A percentile compares a stretch with the other conserved stretches of the same genome.
Conservation (phyloP, 768 basidiomycete genomes). For the Leccinum disarticulatum region DNA sequence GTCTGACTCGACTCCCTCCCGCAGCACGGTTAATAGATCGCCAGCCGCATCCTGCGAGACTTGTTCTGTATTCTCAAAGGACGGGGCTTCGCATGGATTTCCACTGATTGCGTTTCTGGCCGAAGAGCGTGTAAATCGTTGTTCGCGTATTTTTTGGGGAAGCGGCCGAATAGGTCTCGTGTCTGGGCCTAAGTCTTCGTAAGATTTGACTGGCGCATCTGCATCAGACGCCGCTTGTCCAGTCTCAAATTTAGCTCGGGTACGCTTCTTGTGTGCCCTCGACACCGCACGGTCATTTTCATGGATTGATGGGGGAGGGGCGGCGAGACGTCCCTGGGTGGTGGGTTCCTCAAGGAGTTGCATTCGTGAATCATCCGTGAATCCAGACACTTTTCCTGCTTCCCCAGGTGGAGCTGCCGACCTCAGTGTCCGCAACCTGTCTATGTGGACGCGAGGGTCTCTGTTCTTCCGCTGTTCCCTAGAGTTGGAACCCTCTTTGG, state of each 20-base stretch:
- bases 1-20: conserved; percentile 7
- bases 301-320: background rate
- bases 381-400: background rate
- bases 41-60: conserved; percentile 19
- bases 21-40: conserved; percentile 11
- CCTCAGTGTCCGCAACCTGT: conserved; percentile 14
- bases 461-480: conserved; percentile 2
- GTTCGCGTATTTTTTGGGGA: conserved; percentile 16
- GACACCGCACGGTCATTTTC: background rate
- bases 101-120: background rate
- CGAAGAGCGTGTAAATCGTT: background rate
- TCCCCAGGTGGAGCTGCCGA: background rate
- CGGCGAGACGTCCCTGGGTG: background rate
- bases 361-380: background rate
- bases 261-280: conserved; percentile 18
- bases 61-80: conserved; percentile 20
- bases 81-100: background rate
- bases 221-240: background rate
- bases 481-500: background rate
- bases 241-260: conserved; percentile 19
- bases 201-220: background rate
- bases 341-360: background rate
- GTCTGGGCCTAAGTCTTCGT: conserved; percentile 20
- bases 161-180: conserved; percentile 21
- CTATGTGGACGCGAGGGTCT: conserved; percentile 1